Percentiles rank a stretch among this genome's conserved stretches.
phyloP scores from a whole-genome alignment of 163 green algal species.

The Smithsoniella earleae region DNA sequence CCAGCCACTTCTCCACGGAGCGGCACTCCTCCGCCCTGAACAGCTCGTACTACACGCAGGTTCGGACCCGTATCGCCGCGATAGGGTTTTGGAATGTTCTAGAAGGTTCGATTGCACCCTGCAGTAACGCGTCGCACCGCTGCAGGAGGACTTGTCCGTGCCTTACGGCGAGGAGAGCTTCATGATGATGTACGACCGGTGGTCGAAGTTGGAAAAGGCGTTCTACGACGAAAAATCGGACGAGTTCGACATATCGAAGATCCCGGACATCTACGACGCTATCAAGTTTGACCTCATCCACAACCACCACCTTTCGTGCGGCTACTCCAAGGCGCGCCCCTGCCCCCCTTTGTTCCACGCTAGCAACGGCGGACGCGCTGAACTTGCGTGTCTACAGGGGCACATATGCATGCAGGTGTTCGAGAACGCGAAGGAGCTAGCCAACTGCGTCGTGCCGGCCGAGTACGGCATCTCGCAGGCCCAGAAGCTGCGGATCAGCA shows the following conservation, averaged over 20 bases:
- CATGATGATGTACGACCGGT: constrained; percentile 86
- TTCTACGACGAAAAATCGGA: constrained; percentile 78
- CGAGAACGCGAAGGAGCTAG: constrained; percentile 45
- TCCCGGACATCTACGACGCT: constrained; percentile 94
- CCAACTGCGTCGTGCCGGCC: constrained; percentile 72
- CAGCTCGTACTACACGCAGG: constrained; percentile 5
- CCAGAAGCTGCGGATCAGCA: constrained; percentile 79
- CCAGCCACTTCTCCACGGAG: constrained; percentile 1
- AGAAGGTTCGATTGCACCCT: not conserved
- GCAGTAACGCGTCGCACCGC: not conserved
- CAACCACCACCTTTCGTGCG: constrained; percentile 69
- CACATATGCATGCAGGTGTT: too few species aligned
- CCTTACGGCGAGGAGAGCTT: constrained; percentile 68
- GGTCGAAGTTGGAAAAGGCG: constrained; percentile 81
- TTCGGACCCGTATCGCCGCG: not conserved
- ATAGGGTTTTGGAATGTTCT: not conserved
- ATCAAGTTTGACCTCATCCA: constrained; percentile 96
- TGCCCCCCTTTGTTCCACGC: not conserved
- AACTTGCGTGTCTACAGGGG: too few species aligned
- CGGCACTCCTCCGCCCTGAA: constrained; percentile 24
- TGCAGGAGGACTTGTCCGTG: constrained; percentile 43
- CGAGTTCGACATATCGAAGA: constrained; percentile 71
- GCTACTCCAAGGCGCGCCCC: not conserved
- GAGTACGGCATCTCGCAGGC: constrained; percentile 79
- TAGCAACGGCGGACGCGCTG: too few species aligned